Conservation (phyloP, 108 stramenopile species). For the Cyclostephanos invisitatus region DNA sequence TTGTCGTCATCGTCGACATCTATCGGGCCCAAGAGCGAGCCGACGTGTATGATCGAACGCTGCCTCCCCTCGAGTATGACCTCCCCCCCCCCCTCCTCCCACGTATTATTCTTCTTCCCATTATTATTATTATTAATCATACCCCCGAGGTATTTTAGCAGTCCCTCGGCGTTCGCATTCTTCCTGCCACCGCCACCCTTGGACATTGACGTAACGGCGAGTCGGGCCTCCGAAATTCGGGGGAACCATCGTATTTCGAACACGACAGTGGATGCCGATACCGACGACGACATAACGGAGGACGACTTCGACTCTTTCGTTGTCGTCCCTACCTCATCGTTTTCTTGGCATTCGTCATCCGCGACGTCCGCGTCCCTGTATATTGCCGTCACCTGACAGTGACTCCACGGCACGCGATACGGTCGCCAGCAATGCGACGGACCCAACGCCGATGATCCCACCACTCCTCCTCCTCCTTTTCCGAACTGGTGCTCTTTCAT, state of each 20-base stretch:
- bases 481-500: background rate
- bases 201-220: background rate
- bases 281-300: background rate
- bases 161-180: background rate
- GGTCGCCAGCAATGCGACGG: conserved; percentile 27
- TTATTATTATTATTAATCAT: background rate
- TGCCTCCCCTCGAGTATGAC: conserved; percentile 17
- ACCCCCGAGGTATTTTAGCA: background rate
- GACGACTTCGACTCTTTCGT: background rate
- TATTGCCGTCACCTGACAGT: conserved; percentile 4
- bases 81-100: background rate
- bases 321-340: too few species aligned
- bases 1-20: background rate
- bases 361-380: background rate
- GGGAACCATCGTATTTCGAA: conserved; percentile 28
- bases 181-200: background rate
- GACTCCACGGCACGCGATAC: conserved; percentile 12
- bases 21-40: conserved; percentile 25
- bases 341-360: too few species aligned
- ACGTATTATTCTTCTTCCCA: background rate
- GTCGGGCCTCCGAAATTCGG: background rate
- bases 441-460: background rate
- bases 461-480: background rate
- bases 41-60: background rate
- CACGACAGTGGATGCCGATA: background rate